Percentiles rank a stretch among this genome's conserved stretches.
Evolutionary conservation across 371 early-diverging fungal species (phyloP).

Genomic region (Mortierella sp.): DNA sequence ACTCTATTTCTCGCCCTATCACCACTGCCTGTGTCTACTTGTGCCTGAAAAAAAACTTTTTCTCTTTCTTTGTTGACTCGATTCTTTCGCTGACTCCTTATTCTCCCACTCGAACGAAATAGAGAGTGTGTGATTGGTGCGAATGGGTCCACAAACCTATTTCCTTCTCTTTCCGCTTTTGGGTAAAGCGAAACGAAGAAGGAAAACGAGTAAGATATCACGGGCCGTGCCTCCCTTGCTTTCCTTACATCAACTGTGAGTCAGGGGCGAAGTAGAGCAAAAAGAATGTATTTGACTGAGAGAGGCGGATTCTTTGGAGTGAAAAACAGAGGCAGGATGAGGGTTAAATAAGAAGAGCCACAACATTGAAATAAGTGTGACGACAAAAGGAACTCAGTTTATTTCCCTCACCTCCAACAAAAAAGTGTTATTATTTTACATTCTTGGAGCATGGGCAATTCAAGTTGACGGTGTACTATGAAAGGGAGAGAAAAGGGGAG

Average conservation of each 20-base stretch:
- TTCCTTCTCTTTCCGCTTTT: background rate
- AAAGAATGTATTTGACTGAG: background rate
- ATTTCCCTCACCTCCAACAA: background rate
- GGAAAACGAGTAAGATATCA: background rate
- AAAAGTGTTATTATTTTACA: background rate
- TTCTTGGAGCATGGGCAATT: background rate
- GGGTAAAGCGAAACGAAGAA: too few species aligned
- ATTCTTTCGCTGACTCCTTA: too few species aligned
- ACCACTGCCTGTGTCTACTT: background rate
- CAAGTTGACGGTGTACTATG: background rate
- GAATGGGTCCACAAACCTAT: background rate
- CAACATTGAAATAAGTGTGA: background rate
- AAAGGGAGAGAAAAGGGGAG: background rate
- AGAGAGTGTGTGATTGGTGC: slow-evolving; percentile 21
- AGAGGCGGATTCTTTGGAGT: background rate
- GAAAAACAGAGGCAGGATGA: background rate
- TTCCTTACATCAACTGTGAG: background rate
- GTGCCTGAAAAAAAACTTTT: background rate
- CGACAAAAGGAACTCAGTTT: background rate
- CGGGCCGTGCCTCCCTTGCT: slow-evolving; percentile 16
- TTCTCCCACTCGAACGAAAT: background rate
- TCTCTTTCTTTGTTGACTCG: background rate
- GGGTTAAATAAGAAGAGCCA: slow-evolving; percentile 1
- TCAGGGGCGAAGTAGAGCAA: background rate
- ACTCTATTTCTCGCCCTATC: slow-evolving; percentile 13